Conservation (phyloP, 345 rosid species). For the Salix viminalis region DNA sequence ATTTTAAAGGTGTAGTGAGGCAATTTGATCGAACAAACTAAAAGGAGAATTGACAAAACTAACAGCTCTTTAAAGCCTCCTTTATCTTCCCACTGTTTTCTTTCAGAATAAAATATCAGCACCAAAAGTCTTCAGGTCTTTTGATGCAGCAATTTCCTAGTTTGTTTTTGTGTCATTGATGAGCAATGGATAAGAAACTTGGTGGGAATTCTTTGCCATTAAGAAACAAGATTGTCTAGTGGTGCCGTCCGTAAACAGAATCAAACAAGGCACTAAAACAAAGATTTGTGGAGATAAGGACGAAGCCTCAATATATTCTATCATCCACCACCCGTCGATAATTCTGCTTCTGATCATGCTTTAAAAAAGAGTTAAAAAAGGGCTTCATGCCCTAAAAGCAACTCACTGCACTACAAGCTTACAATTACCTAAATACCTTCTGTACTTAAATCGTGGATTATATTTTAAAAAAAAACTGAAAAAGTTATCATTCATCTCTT, state of each 20-base stretch:
- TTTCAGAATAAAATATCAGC: not conserved
- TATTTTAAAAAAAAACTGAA: not conserved
- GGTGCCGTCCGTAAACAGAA: conserved; percentile 23
- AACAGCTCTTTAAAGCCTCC: not conserved
- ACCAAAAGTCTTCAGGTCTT: not conserved
- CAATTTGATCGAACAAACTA: not conserved
- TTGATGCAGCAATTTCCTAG: not conserved
- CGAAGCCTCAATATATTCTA: conserved; percentile 18
- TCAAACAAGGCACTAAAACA: conserved; percentile 11
- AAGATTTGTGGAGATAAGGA: conserved; percentile 22
- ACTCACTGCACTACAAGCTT: not conserved
- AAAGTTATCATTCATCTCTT: too few relatives aligned
- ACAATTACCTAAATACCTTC: conserved; percentile 1
- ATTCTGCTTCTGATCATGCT: conserved; percentile 23
- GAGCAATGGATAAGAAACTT: not conserved
- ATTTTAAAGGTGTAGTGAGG: too few relatives aligned
- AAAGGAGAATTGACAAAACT: not conserved
- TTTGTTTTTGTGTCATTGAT: not conserved
- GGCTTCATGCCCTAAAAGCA: conserved; percentile 18
- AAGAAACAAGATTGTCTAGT: conserved; percentile 7
- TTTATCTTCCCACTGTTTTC: not conserved
- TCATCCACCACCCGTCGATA: conserved; percentile 10
- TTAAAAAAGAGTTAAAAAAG: conserved; percentile 17
- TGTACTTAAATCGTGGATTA: not conserved
- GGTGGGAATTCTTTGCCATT: conserved; percentile 12